Evolutionary conservation across 257 asterid genomes (phyloP).

Genomic region (Nicotiana attenuata): DNA sequence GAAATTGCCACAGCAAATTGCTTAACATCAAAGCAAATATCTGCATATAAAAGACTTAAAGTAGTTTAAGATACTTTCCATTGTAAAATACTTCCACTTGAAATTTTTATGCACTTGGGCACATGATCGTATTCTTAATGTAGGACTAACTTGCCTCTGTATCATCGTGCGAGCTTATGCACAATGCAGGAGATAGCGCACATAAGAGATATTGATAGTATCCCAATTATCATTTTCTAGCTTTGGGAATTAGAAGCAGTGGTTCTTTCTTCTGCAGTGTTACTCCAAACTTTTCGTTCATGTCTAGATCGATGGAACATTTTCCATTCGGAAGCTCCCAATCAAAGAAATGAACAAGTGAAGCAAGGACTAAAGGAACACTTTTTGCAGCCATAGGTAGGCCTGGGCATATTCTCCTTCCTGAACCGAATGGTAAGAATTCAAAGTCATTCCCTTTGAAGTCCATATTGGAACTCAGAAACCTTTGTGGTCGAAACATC

Average conservation of each 20-base stretch:
- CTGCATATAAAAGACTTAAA: too few relatives aligned
- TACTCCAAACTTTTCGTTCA: slow-evolving; percentile 22
- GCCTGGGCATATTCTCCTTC: slow-evolving; percentile 52
- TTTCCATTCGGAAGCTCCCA: slow-evolving; percentile 27
- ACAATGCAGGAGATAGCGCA: not conserved
- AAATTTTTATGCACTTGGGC: not conserved
- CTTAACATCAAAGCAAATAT: too few relatives aligned
- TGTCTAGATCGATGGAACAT: not conserved
- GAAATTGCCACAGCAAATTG: not conserved
- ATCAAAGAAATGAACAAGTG: slow-evolving; percentile 24
- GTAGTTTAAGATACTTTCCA: too few relatives aligned
- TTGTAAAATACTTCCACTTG: not conserved
- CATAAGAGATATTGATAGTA: not conserved
- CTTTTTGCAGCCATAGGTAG: slow-evolving; percentile 34
- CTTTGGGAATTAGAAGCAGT: slow-evolving; percentile 25
- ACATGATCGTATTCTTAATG: not conserved
- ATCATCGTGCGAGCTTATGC: not conserved
- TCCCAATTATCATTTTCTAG: slow-evolving; percentile 16
- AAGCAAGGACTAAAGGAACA: slow-evolving; percentile 22
- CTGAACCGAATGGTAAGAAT: slow-evolving; percentile 41
- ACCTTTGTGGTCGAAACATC: slow-evolving; percentile 32
- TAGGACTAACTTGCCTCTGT: not conserved
- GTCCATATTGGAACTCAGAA: slow-evolving; percentile 24
- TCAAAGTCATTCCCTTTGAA: slow-evolving; percentile 44
- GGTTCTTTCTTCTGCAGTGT: slow-evolving; percentile 26